Evolutionary conservation across 2,329 filamentous ascomycete species (phyloP), one percentile per base, ranked within the genome.

Genomic region (Ophiostoma piceae): DNA sequence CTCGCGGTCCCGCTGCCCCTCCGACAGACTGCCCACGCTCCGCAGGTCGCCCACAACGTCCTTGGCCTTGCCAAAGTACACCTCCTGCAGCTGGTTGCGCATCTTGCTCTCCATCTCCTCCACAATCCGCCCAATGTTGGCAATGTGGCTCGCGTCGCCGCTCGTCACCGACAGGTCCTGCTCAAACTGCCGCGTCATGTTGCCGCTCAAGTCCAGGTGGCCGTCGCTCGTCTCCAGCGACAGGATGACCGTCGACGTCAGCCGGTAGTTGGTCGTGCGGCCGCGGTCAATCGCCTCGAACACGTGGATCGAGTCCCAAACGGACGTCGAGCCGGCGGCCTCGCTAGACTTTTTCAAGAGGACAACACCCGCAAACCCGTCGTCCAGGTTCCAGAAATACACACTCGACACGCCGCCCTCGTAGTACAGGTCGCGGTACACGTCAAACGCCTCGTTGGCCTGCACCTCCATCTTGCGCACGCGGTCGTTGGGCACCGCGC

Each of bases 21-120:
- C 92, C 74, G 92, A 96, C 79, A 98, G 81, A 73, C 90, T 89
- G 68, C 88, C 88, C 73, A 96, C 86, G 80, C 94, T 98, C 79
- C 95, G 87, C 80, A 99, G 81, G 79, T 99, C 94, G 69, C 94
- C 95, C 3, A 99, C 94, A 2, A 99, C 93, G 80, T 99, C 95
- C 86, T 96, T 97, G 69, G 95, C 94, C 84, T 99, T 99, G 78
- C 95, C 95, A 81, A 99, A 99, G 82, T 99, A 99, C 67, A 99
- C 95, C 81, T 99, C 95, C 84, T 99, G 94, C 79, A 99, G 83
- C 80, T 98, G 80, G 80, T 99, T 99, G 74, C 95, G 88, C 95
- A 99, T 98, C 85, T 97, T 97, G 79, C 97, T 88, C 83, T 99
- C 95, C 95, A 99, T 98, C 80, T 99, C 95, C 84, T 99, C 95